Evolutionary conservation across 768 basidiomycete species (phyloP), one percentile per base, ranked within the genome.

Genomic region (Amanita muscaria): DNA sequence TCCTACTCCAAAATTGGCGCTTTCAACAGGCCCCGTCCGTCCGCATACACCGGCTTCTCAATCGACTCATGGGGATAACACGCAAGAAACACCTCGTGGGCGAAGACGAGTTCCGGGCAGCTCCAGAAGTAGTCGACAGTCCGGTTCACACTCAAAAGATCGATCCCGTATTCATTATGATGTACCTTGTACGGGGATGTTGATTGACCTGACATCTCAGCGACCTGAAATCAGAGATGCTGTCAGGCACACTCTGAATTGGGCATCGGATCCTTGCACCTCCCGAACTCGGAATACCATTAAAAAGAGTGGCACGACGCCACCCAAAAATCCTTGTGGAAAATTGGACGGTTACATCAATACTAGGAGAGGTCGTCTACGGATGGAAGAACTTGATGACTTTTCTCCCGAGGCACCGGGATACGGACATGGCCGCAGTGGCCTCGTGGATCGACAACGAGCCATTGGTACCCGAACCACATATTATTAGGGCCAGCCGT

Each of bases 371-470:
- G 83, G 83, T 11, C 70, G 82, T 4, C 63, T 73, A 45, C 66
- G 74, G 44, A 66, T 64, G 6, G 69, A 76, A 5, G 79, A 81
- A 54, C 60, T 82, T 41, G 70, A 73, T 33, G 72, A 64, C 2
- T 53, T 53, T 37, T 63, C 64, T 25, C 61, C 61, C n/a, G 63
- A 67, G 29, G 80, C 76, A 2, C 81, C 81, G 29, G 82, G 82
- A 7, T 77, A 63, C 47, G 82, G 80, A 4, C 64, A 64, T 32
- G 82, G 82, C 42, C 73, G 82, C 40, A 84, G 80, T 51, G 83
- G 82, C 5, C 59, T 85, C 40, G 50, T 74, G 40, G 63, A 68
- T 44, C 63, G 73, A 22, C 70, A 70, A 53, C 60, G 65, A 35
- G 44, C 19, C 14, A 19, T 43, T 31, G 42, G 42, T 15, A 34